These are phyloP conservation scores for Phlebiopsis gigantea DNA, from an alignment of 768 basidiomycete species.

Conservation along the genomic window DNA sequence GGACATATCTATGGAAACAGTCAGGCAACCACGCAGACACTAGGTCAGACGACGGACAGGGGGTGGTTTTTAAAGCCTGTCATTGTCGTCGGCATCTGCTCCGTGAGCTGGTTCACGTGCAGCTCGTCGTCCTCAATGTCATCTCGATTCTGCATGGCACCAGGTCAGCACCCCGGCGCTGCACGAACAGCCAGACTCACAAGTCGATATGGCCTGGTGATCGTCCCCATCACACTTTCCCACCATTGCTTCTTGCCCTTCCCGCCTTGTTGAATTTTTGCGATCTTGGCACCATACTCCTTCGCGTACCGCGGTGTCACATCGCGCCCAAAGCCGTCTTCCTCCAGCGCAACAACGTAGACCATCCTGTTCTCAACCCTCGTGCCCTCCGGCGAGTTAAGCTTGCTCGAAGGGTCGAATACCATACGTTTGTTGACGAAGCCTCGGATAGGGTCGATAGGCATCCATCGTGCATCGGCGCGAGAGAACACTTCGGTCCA, in stretches of 20 bases:
- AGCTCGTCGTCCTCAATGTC: conserved; percentile 92
- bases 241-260: conserved; percentile 82
- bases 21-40: not conserved
- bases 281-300: conserved; percentile 72
- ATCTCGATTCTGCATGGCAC: conserved; percentile 68
- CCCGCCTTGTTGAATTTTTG: conserved; percentile 71
- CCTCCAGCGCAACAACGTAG: conserved; percentile 92
- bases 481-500: conserved; percentile 98
- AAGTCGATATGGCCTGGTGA: conserved; percentile 76
- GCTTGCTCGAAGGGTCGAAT: conserved; percentile 62
- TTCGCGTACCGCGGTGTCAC: conserved; percentile 87
- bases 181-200: conserved; percentile 36
- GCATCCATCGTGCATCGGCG: conserved; percentile 86
- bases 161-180: not conserved
- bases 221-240: conserved; percentile 55
- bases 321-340: conserved; percentile 89
- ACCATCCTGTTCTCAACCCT: conserved; percentile 76
- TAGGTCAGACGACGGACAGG: conserved; percentile 43
- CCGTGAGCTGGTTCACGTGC: conserved; percentile 65
- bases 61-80: conserved; percentile 96
- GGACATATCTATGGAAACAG: conserved; percentile 55
- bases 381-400: conserved; percentile 19
- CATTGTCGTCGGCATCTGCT: conserved; percentile 91
- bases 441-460: conserved; percentile 83
- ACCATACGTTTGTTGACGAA: conserved; percentile 75